Conservation (phyloP, 2,329 filamentous ascomycete species). For the Colletotrichum sp. region DNA sequence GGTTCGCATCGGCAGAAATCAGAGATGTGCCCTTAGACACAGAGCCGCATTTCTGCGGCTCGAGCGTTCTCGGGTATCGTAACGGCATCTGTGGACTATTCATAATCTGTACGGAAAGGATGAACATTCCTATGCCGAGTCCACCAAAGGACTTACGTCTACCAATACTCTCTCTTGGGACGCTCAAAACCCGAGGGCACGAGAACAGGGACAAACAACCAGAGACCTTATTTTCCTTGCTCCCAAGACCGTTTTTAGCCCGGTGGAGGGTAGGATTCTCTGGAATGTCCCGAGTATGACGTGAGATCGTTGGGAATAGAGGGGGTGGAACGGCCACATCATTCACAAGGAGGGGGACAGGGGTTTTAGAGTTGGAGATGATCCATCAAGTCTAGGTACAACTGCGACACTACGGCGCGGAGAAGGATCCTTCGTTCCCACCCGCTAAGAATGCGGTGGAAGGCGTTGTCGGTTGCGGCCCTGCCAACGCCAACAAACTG, state of each 20-base stretch:
- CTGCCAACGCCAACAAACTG: neutral
- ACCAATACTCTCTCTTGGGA: neutral
- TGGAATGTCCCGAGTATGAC: slow-evolving; percentile 16
- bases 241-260: neutral
- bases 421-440: neutral
- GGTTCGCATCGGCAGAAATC: neutral
- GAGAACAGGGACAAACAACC: neutral
- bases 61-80: neutral
- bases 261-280: neutral
- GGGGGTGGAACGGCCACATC: neutral
- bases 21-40: neutral
- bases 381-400: neutral
- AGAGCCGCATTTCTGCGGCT: neutral
- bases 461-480: neutral
- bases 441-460: neutral
- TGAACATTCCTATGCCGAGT: neutral
- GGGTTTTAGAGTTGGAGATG: neutral
- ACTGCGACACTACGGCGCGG: neutral
- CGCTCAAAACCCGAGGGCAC: neutral
- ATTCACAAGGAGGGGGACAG: neutral
- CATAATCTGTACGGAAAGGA: neutral
- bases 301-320: neutral
- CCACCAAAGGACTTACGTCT: neutral
- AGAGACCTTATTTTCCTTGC: neutral
- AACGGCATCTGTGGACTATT: neutral